Evolutionary conservation across 2,329 filamentous ascomycete species (phyloP).

Genomic region (Talaromyces rugulosus): DNA sequence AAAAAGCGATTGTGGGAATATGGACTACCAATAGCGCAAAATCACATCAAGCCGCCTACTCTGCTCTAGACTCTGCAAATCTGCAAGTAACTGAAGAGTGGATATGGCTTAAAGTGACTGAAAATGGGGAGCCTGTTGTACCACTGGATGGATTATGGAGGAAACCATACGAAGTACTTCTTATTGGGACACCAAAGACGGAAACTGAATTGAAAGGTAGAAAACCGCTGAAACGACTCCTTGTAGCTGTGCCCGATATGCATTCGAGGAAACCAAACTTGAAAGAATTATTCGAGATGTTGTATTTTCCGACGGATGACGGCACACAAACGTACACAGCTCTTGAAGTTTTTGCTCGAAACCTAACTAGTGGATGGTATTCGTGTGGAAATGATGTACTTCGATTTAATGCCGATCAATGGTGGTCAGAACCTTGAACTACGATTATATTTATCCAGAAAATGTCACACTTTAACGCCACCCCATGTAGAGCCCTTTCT

Average conservation of each 20-base stretch:
- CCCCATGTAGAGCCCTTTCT: not conserved
- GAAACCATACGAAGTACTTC: conserved; percentile 59
- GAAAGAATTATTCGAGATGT: conserved; percentile 50
- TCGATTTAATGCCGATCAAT: conserved; percentile 54
- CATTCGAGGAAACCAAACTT: conserved; percentile 64
- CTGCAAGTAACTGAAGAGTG: conserved; percentile 56
- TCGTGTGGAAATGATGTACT: conserved; percentile 60
- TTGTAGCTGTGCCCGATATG: conserved; percentile 58
- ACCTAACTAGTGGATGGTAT: conserved; percentile 58
- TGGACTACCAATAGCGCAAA: conserved; percentile 60
- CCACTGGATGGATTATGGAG: conserved; percentile 52
- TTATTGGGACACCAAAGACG: conserved; percentile 37
- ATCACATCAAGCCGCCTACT: conserved; percentile 44
- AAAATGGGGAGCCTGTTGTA: conserved; percentile 49
- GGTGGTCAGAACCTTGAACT: conserved; percentile 38
- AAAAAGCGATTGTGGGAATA: conserved; percentile 46
- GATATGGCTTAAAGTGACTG: conserved; percentile 61
- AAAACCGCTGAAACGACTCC: conserved; percentile 41
- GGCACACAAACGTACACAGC: conserved; percentile 38
- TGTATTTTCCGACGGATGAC: not conserved
- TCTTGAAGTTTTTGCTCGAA: conserved; percentile 58
- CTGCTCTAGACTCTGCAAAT: conserved; percentile 41
- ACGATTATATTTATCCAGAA: conserved; percentile 21
- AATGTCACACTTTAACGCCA: conserved; percentile 6
- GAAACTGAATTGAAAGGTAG: conserved; percentile 8